phyloP scores from a whole-genome alignment of 192 early-diverging fungal species.

The Glomus cerebriforme region DNA sequence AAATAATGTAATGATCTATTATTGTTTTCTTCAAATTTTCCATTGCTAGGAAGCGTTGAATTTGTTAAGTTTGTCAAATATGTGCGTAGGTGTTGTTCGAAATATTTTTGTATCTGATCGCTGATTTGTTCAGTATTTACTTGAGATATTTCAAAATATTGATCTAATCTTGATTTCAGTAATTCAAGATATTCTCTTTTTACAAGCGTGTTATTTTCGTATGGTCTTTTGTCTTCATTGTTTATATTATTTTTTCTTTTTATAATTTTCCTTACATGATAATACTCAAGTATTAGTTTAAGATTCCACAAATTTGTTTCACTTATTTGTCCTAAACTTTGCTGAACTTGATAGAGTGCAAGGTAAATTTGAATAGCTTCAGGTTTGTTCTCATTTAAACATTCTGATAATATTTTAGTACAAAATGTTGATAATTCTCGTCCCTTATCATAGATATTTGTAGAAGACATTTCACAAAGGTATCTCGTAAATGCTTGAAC shows the following conservation, averaged over 20 bases:
- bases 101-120: not conserved
- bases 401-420: conserved; percentile 53
- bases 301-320: conserved; percentile 19
- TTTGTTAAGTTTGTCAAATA: conserved; percentile 4
- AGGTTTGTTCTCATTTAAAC: conserved; percentile 51
- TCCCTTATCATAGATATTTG: conserved; percentile 38
- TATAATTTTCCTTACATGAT: not conserved
- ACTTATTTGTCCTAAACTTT: not conserved
- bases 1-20: conserved; percentile 9
- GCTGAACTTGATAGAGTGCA: conserved; percentile 42
- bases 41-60: not conserved
- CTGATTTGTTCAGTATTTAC: not conserved
- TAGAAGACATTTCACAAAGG: conserved; percentile 34
- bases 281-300: conserved; percentile 27
- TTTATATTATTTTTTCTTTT: not conserved
- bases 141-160: conserved; percentile 12
- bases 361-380: conserved; percentile 51
- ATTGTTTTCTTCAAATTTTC: not conserved
- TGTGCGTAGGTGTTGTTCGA: not conserved
- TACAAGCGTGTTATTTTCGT: not conserved
- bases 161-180: conserved; percentile 7
- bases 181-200: conserved; percentile 12
- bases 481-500: conserved; percentile 44
- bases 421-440: conserved; percentile 41
- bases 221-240: not conserved